Evolutionary conservation across 1,284 basidiomycete species (phyloP).

Genomic region (Serendipita sp.): DNA sequence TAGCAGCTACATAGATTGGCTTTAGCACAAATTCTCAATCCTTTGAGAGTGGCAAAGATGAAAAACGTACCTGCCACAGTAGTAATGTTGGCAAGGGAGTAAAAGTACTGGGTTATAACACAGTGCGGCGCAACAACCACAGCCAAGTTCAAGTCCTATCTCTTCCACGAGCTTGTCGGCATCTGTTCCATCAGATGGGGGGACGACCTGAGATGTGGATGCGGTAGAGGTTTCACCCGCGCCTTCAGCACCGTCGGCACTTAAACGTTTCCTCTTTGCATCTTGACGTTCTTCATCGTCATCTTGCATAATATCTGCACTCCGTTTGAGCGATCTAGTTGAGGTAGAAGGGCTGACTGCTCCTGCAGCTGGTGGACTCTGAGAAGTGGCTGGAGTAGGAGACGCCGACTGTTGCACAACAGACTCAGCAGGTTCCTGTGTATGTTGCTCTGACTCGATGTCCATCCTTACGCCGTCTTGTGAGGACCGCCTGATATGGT

Average conservation of each 20-base stretch:
- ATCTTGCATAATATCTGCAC: conserved; percentile 5
- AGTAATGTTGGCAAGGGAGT: conserved; percentile 69
- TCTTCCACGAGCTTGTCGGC: conserved; percentile 35
- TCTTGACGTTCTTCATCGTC: conserved; percentile 4
- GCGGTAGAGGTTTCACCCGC: background rate
- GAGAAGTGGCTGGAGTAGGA: background rate
- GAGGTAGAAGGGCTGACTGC: background rate
- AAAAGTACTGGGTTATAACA: conserved; percentile 63
- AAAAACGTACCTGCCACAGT: conserved; percentile 56
- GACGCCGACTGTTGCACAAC: background rate
- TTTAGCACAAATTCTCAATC: conserved; percentile 12
- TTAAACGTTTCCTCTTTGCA: background rate
- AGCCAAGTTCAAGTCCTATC: conserved; percentile 57
- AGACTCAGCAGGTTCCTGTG: background rate
- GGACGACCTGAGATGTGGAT: background rate
- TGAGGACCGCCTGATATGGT: background rate
- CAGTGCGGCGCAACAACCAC: conserved; percentile 66
- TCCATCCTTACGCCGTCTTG: background rate
- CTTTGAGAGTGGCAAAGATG: background rate
- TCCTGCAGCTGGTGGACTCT: background rate
- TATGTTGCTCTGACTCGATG: background rate
- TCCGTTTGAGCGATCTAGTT: background rate
- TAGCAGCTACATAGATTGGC: conserved; percentile 39
- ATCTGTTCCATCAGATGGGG: background rate
- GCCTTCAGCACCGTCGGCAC: background rate